Base-by-base conservation (phyloP, 345 rosid species). In the Dipteronia sinensis region DNA sequence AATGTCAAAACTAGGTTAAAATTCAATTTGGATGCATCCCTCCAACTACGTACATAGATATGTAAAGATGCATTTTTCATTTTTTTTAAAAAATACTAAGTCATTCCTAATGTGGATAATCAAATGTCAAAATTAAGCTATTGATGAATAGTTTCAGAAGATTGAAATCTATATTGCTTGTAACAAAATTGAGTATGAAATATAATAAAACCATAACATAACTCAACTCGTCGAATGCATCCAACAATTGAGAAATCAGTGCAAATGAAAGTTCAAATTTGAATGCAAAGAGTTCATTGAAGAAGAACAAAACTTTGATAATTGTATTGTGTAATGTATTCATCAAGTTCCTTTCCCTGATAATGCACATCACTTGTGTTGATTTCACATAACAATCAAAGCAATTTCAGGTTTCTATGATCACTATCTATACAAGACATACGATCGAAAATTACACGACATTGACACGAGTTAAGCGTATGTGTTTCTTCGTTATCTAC, bases 401-500 rank as follows among this genome's bases (percentile, higher is more conserved):
- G 56, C 56, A 77, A 78, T 70, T 69, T 55, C 62, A 53, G 79
- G 44, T 53, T 51, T 25, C 13, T 65, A 9, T 34, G 44, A 64
- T 55, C 17, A 53, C 38, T 31, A 31, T 31, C 72, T 79, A 40
- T 82, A 74, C 79, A 66, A 46, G 44, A 47, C 56, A 40, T 25
- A 40, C 23, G 5, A 72, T 1, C 0, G 5, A 1, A 19, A 47
- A 69, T 47, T 4, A 22, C 5, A 62, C n/a, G 29, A 25, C 65
- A 66, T 49, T 19, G 63, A 71, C 17, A 61, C 25, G 31, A 13
- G 55, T 49, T 51, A 58, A 3, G n/a, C 34, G 3, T 22, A 44
- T 31, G 1, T 42, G 16, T 69, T 69, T 69, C 16, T 10, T 70
- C 34, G 40, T 15, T 53, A 61, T 69, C 73, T 81, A 84, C 81